Base-by-base conservation (phyloP, 441 rosid species). In the Pelargonium hybrid region DNA sequence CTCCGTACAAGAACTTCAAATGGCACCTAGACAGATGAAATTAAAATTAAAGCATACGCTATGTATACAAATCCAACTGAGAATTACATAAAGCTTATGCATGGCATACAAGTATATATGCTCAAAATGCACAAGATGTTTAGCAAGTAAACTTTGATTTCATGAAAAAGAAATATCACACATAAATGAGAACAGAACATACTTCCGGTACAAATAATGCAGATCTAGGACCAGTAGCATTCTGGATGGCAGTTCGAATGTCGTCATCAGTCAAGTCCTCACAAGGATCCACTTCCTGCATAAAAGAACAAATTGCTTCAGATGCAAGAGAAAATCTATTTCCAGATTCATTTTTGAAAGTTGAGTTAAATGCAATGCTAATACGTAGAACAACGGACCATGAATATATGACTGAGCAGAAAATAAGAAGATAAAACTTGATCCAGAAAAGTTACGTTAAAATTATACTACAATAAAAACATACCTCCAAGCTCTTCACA, bases 1-100 rank as follows among this genome's bases (percentile, higher is more conserved):
- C 96, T 87, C 72, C 93, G 84, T 68, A 93, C 75, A 78, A 93
- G 98, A 79, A 91, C 95, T 82, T 93, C 98, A 86, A 93, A 93
- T 56, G 98, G 98, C 65, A 91, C 92, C 97, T 93, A 72, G 47
- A 74, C 41, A 43, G 18, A 84, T 9, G 47, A 65, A 70, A 74
- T 56, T 29, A 43, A 43, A 34, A 4, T 7, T 0, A 39, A 23
- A 25, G 18, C 23, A 54, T 15, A 2, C 6, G 20, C 62, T 54
- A 21, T 20, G 5, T 41, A 29, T 8, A 39, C 45, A 39, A 39
- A 39, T 9, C 13, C 2, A 39, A 34, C 1, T 39, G 45, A 8
- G 45, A 39, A 39, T 2, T 39, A 1, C 45, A 39, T 39, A 39
- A 23, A 23, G 26, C 26, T 0, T 2, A 4, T 29, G 34, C 34